Evolutionary conservation across 2,329 filamentous ascomycete genomes (phyloP), one percentile per base, ranked within the genome.

Genomic region (Alternaria postmessia): DNA sequence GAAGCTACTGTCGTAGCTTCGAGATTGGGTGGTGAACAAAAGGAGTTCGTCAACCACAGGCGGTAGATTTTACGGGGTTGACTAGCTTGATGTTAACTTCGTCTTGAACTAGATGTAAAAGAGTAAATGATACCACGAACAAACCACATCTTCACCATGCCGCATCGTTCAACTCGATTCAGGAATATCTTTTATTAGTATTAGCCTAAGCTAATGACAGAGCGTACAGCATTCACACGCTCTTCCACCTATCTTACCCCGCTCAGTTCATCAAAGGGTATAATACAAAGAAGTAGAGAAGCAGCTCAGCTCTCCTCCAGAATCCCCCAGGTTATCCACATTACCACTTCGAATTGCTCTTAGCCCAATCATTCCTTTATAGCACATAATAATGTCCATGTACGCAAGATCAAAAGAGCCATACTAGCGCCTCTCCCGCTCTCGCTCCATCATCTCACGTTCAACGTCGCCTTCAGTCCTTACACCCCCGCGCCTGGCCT

Each of bases 1-100:
- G 89, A 93, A 76, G 88, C 90, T 12, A 89, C 89, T 4, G 85
- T 88, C 47, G 87, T 92, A 46, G 90, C 90, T 16, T 87, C 87
- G 66, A 85, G 90, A 77, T 79, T 92, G 7, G 87, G 14, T 78
- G 86, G 72, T 84, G 87, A 28, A 80, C 82, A 51, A 79, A 86
- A 70, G 73, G 76, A 72, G 49, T 73, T 73, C 53, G 81, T 83
- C 2, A 83, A 83, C 66, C 81, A 81, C 18, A 80, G 80, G 38
- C 69, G 74, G 51, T 79, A 66, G 54, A 56, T 18, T n/a, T 39
- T 2, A 8, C 9, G 18, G 22, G 3, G 18, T 32, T 12, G 12
- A 48, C 32, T 12, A 43, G 30, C 30, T 36, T 18, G 20, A 7
- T 9, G 20, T 41, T 22, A 12, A 11, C 42, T 12, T 28, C 24